Conservation (phyloP, 2,329 filamentous ascomycete genomes). For the Penicillium sp. region DNA sequence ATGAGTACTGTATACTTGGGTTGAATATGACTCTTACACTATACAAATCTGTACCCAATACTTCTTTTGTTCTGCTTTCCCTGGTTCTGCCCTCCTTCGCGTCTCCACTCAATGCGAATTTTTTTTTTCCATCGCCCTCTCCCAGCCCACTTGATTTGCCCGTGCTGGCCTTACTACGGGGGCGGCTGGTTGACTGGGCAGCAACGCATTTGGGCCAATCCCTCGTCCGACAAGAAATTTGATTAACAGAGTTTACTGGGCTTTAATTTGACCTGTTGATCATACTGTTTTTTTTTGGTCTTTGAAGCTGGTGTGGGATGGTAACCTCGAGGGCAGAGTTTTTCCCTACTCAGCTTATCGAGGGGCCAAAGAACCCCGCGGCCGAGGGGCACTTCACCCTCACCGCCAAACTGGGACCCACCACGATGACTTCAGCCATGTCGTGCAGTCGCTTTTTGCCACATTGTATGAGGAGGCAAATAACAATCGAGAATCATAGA, state of each 20-base stretch:
- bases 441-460: conserved; percentile 25
- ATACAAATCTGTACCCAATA: conserved; percentile 10
- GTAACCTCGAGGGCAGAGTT: conserved; percentile 18
- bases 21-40: neutral
- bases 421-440: conserved; percentile 18
- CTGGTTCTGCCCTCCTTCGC: conserved; percentile 35
- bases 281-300: conserved; percentile 1
- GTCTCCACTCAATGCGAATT: conserved; percentile 36
- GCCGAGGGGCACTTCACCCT: conserved; percentile 26
- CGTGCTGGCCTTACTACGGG: conserved; percentile 13
- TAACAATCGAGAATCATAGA: neutral
- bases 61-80: conserved; percentile 26
- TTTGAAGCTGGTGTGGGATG: conserved; percentile 16
- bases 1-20: conserved; percentile 17
- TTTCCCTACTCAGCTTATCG: conserved; percentile 5
- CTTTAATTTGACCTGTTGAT: neutral
- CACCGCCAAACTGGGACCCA: conserved; percentile 33
- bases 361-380: conserved; percentile 21
- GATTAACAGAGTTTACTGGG: neutral
- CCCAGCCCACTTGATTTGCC: conserved; percentile 26
- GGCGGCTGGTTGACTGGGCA: conserved; percentile 41
- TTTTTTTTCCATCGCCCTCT: conserved; percentile 30
- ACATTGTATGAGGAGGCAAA: conserved; percentile 8
- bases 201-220: conserved; percentile 42
- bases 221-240: neutral